phyloP scores from a whole-genome alignment of 1,139 yeast species.

The Candida albicans region DNA sequence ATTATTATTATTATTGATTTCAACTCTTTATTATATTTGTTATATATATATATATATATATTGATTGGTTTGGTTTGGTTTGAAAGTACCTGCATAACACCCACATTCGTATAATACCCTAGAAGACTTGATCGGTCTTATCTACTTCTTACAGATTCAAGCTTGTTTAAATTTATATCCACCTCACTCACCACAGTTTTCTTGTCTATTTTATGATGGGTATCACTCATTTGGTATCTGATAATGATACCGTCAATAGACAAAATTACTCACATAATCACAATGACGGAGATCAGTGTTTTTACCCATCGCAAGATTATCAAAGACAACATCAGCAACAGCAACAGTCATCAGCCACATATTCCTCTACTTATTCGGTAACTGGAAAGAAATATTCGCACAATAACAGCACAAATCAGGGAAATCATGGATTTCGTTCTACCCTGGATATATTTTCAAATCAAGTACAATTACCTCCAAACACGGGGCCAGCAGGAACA shows the following conservation, averaged over 20 bases:
- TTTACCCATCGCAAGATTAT: no score
- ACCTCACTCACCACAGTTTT: neutral
- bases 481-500: slow-evolving; percentile 45
- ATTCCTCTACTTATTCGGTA: no score
- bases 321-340: no score
- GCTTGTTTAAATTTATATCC: neutral
- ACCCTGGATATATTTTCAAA: slow-evolving; percentile 11
- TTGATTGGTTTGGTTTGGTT: no score
- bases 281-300: neutral
- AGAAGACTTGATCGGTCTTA: neutral
- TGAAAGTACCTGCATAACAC: no score
- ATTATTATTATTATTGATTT: neutral
- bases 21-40: neutral
- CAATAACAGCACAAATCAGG: neutral
- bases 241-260: neutral
- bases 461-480: slow-evolving; percentile 33
- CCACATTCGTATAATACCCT: no score
- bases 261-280: neutral
- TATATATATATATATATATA: neutral
- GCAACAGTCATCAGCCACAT: no score
- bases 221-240: slow-evolving; percentile 4
- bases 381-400: no score
- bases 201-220: neutral
- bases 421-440: neutral
- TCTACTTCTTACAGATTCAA: neutral